Conservation (phyloP, 2,329 filamentous ascomycete genomes). For the Aspergillus costaricaensis region DNA sequence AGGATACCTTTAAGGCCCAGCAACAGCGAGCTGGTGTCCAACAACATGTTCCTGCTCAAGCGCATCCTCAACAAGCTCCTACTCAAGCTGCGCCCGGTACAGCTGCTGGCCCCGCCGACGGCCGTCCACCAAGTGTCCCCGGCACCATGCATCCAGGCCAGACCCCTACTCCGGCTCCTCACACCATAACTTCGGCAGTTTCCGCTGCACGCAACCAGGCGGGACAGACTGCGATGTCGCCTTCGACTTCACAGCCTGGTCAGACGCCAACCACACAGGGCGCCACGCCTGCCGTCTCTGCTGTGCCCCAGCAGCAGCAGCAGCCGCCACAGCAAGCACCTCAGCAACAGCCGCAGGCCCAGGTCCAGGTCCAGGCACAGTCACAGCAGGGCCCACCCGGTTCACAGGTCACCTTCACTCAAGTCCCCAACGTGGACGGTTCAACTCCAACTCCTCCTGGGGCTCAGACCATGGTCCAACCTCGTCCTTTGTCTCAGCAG, state of each 20-base stretch:
- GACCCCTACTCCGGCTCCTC: constrained; percentile 42
- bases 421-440: constrained; percentile 34
- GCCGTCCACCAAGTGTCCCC: constrained; percentile 27
- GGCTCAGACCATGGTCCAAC: constrained; percentile 35
- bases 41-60: constrained; percentile 15
- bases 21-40: constrained; percentile 32
- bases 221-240: constrained; percentile 40
- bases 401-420: constrained; percentile 32
- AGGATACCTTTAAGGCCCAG: constrained; percentile 46
- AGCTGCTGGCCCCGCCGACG: constrained; percentile 20
- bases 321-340: constrained; percentile 17
- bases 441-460: constrained; percentile 36
- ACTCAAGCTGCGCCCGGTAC: constrained; percentile 22
- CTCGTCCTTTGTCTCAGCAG: constrained; percentile 48
- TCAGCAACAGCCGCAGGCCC: constrained; percentile 27
- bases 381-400: constrained; percentile 34
- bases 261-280: constrained; percentile 35
- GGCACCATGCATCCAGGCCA: constrained; percentile 37
- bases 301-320: constrained; percentile 21
- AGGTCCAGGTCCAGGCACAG: constrained; percentile 31
- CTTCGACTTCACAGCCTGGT: constrained; percentile 36
- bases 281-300: constrained; percentile 26
- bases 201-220: constrained; percentile 47
- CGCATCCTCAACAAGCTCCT: constrained; percentile 22
- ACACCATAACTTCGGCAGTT: constrained; percentile 53